Evolutionary conservation across 768 basidiomycete species (phyloP).

Genomic region (Ephemerocybe angulata): DNA sequence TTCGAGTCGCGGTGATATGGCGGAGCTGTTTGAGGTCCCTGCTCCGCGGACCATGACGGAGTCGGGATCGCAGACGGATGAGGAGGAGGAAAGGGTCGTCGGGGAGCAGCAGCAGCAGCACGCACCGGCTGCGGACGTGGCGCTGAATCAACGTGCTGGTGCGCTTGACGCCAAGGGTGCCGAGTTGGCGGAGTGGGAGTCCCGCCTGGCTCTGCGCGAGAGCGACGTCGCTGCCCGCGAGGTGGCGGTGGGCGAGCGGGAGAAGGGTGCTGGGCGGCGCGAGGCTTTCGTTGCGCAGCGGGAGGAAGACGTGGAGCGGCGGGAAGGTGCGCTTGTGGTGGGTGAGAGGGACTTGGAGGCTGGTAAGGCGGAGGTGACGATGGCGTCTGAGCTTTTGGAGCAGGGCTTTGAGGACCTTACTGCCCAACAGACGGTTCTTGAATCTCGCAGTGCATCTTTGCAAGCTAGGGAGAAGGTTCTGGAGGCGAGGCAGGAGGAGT

Average conservation of each 20-base stretch:
- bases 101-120: too few relatives aligned
- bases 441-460: not conserved
- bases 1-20: not conserved
- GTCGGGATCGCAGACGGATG: not conserved
- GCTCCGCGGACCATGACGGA: not conserved
- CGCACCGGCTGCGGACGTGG: too few relatives aligned
- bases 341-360: not conserved
- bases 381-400: too few relatives aligned
- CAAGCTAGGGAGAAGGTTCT: not conserved
- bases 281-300: not conserved
- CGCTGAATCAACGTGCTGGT: too few relatives aligned
- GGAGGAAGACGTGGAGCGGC: not conserved
- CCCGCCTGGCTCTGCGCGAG: not conserved
- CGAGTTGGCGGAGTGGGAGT: not conserved
- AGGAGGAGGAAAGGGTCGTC: not conserved
- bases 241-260: not conserved
- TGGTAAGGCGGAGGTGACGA: not conserved
- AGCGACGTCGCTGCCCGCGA: not conserved
- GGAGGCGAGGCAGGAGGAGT: not conserved
- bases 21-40: not conserved
- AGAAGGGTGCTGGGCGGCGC: not conserved
- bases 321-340: not conserved
- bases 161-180: not conserved
- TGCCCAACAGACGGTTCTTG: too few relatives aligned
- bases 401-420: too few relatives aligned